Base-by-base conservation (phyloP, 495 filamentous ascomycete genomes). In the Xylaria nigripes region DNA sequence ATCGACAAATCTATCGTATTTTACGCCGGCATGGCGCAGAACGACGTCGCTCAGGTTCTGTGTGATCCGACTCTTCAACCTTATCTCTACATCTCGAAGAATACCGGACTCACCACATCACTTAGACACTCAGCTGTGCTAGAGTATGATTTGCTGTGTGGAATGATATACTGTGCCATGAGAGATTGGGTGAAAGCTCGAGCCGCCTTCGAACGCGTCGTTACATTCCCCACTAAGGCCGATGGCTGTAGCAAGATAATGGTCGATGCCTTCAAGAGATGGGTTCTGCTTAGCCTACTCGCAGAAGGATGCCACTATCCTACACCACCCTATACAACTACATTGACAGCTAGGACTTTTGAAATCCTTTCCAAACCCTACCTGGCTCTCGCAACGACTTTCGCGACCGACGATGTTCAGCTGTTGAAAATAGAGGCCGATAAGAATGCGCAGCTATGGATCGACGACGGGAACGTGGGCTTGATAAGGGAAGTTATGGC, bases 191-290 rank as follows among this genome's bases (percentile, higher is more conserved):
- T 75, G 25, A 80, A 81, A 52, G 90, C 92, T 0, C 72, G 79
- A 24, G 76, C 83, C 42, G 87, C 85, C 47, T 74, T 96, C 24
- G 84, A 84, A 56, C 74, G 80, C 51, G 81, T 84, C 38, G 74
- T 92, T 27, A 76, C 82, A 15, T 78, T 77, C 36, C 90, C 90
- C 8, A 71, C 79, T 1, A 70, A 68, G 30, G 73, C 78, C 13
- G 75, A 69, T 21, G 68, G 75, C 12, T 74, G 79, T 18, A 92
- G 84, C 69, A 85, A 82, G 68, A 76, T 93, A 25, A 89, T 90
- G 84, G 76, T 87, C 2, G 90, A 95, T 61, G 89, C 88, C 13
- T 94, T 95, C 74, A 95, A 92, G 67, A 96, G 94, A 71, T 95
- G 89, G 86, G 68, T 93, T 8, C 71, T 98, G n/a, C 79, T 91